Percentiles rank a stretch among this genome's conserved stretches.
phyloP scores from a whole-genome alignment of 441 rosid genomes.

The Corymbia citriodora region DNA sequence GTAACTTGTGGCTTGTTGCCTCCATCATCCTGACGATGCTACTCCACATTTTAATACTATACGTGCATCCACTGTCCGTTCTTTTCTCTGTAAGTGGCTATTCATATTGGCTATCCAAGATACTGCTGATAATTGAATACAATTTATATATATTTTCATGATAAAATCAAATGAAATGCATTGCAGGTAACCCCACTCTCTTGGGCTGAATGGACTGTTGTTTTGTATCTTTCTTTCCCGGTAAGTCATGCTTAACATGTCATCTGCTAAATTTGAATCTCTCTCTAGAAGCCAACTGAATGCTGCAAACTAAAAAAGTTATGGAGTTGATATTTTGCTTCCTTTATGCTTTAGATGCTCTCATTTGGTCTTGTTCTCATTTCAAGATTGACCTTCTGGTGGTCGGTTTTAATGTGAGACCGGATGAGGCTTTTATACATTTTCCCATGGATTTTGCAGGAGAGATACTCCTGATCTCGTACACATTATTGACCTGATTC shows the following conservation, averaged over 20 bases:
- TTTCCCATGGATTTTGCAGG: not conserved
- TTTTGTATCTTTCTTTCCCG: conserved; percentile 94
- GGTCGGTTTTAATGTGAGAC: not conserved
- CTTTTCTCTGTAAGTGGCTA: conserved; percentile 87
- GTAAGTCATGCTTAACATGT: conserved; percentile 34
- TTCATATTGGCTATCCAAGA: conserved; percentile 1
- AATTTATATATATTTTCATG: not conserved
- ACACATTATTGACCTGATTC: not conserved
- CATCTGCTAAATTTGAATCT: not conserved
- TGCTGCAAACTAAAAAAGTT: not conserved
- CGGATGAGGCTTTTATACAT: not conserved
- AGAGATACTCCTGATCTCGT: not conserved
- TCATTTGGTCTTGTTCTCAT: not conserved
- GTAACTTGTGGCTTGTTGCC: conserved; percentile 96
- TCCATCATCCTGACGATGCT: conserved; percentile 91
- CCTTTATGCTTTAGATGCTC: not conserved
- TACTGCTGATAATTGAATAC: not conserved
- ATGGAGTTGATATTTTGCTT: not conserved
- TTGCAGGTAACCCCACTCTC: conserved; percentile 92
- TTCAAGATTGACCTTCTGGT: not conserved
- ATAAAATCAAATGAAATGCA: not conserved
- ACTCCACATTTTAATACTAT: conserved; percentile 80
- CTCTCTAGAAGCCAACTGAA: not conserved
- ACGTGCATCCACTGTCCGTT: conserved; percentile 77
- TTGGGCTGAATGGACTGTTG: conserved; percentile 85